These are phyloP conservation scores for Hordeum vulgare DNA, from an alignment of 176 grass and related monocot species.

Conservation along the genomic window MorexV3_pseudomolecules_assembly NC_058518.1:15761225-15761724, in stretches of 20 bases:
- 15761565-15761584: background rate
- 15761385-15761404: background rate
- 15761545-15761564: background rate
- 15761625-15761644: background rate
- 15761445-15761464: background rate
- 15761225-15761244: background rate
- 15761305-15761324: background rate
- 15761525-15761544: background rate
- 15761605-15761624: background rate
- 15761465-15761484: background rate
- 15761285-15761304: background rate
- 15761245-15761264: background rate
- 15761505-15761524: background rate
- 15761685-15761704: background rate
- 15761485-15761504: background rate
- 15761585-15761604: background rate
- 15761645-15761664: background rate
- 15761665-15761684: background rate
- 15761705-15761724: background rate
- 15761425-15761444: background rate
- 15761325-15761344: no score
- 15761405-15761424: background rate
- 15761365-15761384: background rate
- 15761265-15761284: background rate
- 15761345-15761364: background rate